Evolutionary conservation across 768 basidiomycete genomes (phyloP), one percentile per base, ranked within the genome.

Genomic region (Fibroporia radiculosa): DNA sequence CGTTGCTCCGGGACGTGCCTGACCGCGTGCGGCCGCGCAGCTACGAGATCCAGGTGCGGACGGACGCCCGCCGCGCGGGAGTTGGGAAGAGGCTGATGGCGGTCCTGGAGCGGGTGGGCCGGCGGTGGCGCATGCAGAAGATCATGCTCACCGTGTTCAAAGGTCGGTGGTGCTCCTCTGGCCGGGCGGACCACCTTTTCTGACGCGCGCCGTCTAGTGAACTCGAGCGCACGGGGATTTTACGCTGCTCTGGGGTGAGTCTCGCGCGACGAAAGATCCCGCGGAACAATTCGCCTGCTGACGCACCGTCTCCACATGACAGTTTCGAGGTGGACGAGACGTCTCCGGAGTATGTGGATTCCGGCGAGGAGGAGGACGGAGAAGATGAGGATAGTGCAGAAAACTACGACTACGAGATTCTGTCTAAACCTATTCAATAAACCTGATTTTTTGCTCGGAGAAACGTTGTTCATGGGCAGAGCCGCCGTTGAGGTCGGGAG

Each of bases 101-200:
- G 2, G 60, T 63, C 18, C 61, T 91, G 16, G 62, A 62, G 18
- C 62, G 62, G 6, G 72, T 90, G 13, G 80, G 75, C 5, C 55
- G 54, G 12, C 58, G 54, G 31, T 84, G 71, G 65, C 48, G 57
- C 2, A 84, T 91, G 81, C 63, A 76, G 29, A 88, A 82, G 56
- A 61, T 85, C 22, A 75, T 82, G 70, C 71, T 92, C 13, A 92
- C 89, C 0, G 84, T 79, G 1, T 72, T 91, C 52, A 81, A 78
- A 72, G 69, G 88, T 87, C 26, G n/a, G 62, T 47, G 3, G 11
- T 16, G n/a, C n/a, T n/a, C n/a, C n/a, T n/a, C n/a, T 50, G 42
- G 19, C 8, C 36, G 13, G 18, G 6, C 16, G n/a, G 14, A 20
- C 22, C 11, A 32, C 28, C 10, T 47, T 48, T 12, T 41, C 44